These are phyloP conservation scores for Lipomyces kockii DNA, from an alignment of 805 yeast genomes.

Conservation along the genomic window DNA sequence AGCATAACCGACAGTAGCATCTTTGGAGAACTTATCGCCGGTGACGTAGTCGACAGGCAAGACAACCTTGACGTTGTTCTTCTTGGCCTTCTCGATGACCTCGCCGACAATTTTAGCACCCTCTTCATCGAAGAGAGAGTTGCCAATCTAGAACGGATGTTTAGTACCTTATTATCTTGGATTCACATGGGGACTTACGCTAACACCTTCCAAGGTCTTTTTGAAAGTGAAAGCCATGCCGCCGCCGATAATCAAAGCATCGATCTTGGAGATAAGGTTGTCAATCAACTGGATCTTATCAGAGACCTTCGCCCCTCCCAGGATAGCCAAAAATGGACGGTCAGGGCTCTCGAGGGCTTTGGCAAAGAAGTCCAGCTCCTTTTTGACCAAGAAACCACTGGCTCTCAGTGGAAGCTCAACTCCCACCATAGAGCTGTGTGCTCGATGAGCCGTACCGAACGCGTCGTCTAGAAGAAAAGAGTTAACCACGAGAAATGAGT, in stretches of 20 bases:
- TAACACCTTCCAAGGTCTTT: slow-evolving; percentile 83
- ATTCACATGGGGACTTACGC: slow-evolving; percentile 38
- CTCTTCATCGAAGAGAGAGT: slow-evolving; percentile 88
- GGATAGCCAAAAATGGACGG: slow-evolving; percentile 97
- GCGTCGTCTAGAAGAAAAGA: slow-evolving; percentile 72
- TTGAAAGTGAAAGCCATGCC: slow-evolving; percentile 99
- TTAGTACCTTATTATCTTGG: not conserved
- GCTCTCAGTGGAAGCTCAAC: slow-evolving; percentile 94
- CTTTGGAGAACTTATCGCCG: slow-evolving; percentile 91
- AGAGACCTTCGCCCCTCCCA: slow-evolving; percentile 99
- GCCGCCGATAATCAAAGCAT: slow-evolving; percentile 94
- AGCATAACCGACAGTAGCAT: slow-evolving; percentile 84
- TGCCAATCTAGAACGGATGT: slow-evolving; percentile 62
- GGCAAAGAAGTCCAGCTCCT: slow-evolving; percentile 96
- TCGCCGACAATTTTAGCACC: slow-evolving; percentile 95
- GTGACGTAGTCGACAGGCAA: slow-evolving; percentile 96
- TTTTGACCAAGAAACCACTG: slow-evolving; percentile 97
- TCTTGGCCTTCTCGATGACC: slow-evolving; percentile 94
- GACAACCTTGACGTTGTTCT: slow-evolving; percentile 89
- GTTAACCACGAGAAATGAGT: not conserved
- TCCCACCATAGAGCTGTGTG: slow-evolving; percentile 99
- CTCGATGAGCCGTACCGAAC: slow-evolving; percentile 99
- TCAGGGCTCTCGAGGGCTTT: slow-evolving; percentile 98
- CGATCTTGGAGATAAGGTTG: slow-evolving; percentile 90
- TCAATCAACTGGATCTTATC: slow-evolving; percentile 99